Conservation (phyloP, 2,329 filamentous ascomycete species). For the Colletotrichum echinochloae region DNA sequence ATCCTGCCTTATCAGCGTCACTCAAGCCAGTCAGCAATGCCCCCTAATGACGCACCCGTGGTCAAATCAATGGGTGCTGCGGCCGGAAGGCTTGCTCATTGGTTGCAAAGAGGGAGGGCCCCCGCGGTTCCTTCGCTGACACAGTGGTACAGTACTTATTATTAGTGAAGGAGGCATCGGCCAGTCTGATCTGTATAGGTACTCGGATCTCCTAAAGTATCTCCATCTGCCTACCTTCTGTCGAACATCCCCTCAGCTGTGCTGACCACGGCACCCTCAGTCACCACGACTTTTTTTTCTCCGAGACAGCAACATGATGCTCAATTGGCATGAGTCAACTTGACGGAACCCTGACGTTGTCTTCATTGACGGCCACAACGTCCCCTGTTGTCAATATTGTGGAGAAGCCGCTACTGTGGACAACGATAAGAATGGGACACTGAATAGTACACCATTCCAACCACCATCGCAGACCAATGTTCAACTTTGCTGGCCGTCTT, state of each 20-base stretch:
- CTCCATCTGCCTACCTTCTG: not conserved
- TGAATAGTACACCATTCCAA: not conserved
- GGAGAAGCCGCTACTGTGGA: not conserved
- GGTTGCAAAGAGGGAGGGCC: not conserved
- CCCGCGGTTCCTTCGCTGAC: not conserved
- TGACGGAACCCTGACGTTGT: not conserved
- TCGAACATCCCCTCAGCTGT: not conserved
- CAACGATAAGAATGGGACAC: not conserved
- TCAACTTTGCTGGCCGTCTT: slow-evolving; percentile 24
- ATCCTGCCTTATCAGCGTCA: not conserved
- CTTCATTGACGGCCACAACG: not conserved
- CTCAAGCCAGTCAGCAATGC: not conserved
- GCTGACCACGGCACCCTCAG: no score
- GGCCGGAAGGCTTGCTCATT: not conserved
- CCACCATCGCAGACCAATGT: not conserved
- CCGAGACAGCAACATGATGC: not conserved
- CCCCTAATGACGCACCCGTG: not conserved
- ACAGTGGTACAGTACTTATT: no score
- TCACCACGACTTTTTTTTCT: not conserved
- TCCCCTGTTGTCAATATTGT: not conserved
- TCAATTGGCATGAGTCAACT: not conserved
- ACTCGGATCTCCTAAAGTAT: not conserved
- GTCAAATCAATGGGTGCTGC: not conserved
- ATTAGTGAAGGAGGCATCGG: not conserved
- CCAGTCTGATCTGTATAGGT: not conserved